Conservation (phyloP, 257 asterid species). For the Nicotiana paniculata region DNA sequence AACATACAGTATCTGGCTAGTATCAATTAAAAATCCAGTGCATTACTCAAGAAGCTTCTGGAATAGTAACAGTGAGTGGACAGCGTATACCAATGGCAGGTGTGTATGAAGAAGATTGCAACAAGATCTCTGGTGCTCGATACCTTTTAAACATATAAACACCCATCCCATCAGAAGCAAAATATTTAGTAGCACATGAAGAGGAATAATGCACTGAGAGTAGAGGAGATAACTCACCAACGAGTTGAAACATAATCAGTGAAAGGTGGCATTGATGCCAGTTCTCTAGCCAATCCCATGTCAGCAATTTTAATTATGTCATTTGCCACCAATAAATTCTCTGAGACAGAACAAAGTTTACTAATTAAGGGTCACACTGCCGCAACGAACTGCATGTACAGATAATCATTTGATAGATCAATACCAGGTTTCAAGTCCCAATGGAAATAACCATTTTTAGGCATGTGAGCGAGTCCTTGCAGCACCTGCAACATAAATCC, state of each 20-base stretch:
- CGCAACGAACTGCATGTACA: too few relatives aligned
- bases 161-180: conserved; percentile 8
- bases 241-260: conserved; percentile 97
- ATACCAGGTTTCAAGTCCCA: conserved; percentile 95
- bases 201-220: neutral
- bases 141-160: conserved; percentile 40
- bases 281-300: conserved; percentile 91
- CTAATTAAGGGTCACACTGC: too few relatives aligned
- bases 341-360: conserved; percentile 30
- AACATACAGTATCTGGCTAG: too few relatives aligned
- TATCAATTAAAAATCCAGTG: too few relatives aligned
- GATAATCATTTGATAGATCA: neutral
- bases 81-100: conserved; percentile 71
- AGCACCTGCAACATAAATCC: conserved; percentile 73
- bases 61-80: neutral
- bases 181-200: neutral
- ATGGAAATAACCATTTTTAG: conserved; percentile 70
- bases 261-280: conserved; percentile 75
- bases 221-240: conserved; percentile 49
- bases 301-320: conserved; percentile 77
- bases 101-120: conserved; percentile 63
- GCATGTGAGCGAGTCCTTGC: conserved; percentile 79
- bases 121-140: conserved; percentile 88
- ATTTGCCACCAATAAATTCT: conserved; percentile 79
- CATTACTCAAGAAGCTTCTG: too few relatives aligned